phyloP scores from a whole-genome alignment of 1,284 basidiomycete genomes.

The Ustilago tritici region DNA sequence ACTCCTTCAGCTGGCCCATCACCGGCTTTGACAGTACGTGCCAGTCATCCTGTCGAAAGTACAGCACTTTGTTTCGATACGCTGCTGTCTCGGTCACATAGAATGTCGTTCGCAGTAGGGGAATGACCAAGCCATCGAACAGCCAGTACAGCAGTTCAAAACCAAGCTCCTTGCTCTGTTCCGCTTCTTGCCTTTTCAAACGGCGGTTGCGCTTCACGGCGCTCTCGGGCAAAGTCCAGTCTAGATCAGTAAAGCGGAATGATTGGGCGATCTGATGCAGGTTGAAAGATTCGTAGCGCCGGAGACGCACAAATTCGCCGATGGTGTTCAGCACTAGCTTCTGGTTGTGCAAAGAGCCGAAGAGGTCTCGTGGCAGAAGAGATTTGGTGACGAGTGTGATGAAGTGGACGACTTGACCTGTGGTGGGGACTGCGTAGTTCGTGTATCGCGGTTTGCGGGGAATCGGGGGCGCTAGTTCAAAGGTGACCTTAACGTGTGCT shows the following conservation, averaged over 20 bases:
- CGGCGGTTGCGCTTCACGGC: conserved; percentile 30
- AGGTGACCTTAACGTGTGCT: not conserved
- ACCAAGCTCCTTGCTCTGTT: conserved; percentile 81
- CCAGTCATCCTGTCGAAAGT: conserved; percentile 97
- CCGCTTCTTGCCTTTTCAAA: conserved; percentile 76
- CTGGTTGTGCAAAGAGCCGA: conserved; percentile 82
- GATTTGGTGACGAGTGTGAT: conserved; percentile 74
- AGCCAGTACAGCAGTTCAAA: conserved; percentile 92
- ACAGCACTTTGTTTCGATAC: conserved; percentile 86
- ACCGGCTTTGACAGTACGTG: conserved; percentile 81
- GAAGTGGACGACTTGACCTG: conserved; percentile 73
- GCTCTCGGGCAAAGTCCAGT: conserved; percentile 78
- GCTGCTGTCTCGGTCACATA: conserved; percentile 92
- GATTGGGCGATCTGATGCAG: conserved; percentile 85
- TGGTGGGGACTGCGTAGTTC: conserved; percentile 78
- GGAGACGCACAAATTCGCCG: conserved; percentile 78
- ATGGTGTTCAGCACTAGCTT: conserved; percentile 76
- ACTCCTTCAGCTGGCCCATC: conserved; percentile 78
- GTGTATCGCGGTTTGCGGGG: conserved; percentile 79
- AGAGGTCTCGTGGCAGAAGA: conserved; percentile 81
- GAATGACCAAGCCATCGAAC: conserved; percentile 85
- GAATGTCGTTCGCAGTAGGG: conserved; percentile 88
- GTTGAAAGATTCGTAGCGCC: conserved; percentile 83
- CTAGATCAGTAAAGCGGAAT: conserved; percentile 80
- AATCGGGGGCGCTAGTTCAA: conserved; percentile 15